Evolutionary conservation across 768 basidiomycete genomes (phyloP).

Genomic region (Scleroderma citrinum): DNA sequence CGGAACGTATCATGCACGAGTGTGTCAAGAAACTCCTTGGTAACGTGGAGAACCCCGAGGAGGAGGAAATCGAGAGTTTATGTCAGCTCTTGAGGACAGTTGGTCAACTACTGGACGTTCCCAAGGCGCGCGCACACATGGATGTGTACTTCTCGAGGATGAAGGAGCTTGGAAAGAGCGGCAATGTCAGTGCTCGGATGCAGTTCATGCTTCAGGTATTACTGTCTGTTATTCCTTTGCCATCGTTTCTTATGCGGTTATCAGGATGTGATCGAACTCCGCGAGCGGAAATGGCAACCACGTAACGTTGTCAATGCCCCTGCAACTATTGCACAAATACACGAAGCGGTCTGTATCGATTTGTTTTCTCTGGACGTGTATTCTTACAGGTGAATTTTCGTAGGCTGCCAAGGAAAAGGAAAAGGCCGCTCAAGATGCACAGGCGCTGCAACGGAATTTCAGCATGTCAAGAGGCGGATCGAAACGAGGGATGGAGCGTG

Average conservation of each 20-base stretch:
- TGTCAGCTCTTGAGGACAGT: constrained; percentile 92
- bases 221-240: constrained; percentile 6
- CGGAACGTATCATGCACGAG: constrained; percentile 97
- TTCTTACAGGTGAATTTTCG: constrained; percentile 41
- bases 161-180: constrained; percentile 71
- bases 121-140: constrained; percentile 80
- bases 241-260: neutral
- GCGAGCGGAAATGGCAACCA: constrained; percentile 74
- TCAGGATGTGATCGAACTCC: constrained; percentile 88
- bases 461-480: constrained; percentile 91
- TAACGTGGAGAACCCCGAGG: constrained; percentile 93
- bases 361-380: neutral
- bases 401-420: constrained; percentile 84
- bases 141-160: constrained; percentile 92
- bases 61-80: constrained; percentile 95
- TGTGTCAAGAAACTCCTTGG: constrained; percentile 94
- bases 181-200: constrained; percentile 78
- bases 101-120: constrained; percentile 74
- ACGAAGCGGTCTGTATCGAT: constrained; percentile 61
- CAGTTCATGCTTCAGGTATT: constrained; percentile 92
- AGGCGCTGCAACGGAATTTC: constrained; percentile 42
- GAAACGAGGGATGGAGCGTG: constrained; percentile 73
- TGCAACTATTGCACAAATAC: constrained; percentile 83
- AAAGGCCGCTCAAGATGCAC: constrained; percentile 46
- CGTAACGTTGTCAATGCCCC: constrained; percentile 73